Evolutionary conservation across 345 rosid genomes (phyloP).

Genomic region (Populus davidiana): DNA sequence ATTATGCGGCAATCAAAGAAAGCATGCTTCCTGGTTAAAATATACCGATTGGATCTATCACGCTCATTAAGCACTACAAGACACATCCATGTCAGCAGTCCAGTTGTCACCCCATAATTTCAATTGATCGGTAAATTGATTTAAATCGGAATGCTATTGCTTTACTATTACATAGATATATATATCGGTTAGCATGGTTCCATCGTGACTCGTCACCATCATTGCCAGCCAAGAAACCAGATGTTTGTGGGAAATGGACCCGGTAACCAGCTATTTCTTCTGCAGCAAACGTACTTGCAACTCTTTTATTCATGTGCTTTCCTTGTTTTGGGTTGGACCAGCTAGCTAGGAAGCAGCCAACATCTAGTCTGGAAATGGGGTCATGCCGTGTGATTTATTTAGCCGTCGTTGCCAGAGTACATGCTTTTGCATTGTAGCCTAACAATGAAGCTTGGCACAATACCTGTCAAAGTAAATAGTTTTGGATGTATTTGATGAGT

Average conservation of each 20-base stretch:
- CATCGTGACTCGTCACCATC: background rate
- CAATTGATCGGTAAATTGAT: no score
- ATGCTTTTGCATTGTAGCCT: constrained; percentile 6
- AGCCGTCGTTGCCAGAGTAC: constrained; percentile 20
- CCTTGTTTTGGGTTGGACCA: constrained; percentile 16
- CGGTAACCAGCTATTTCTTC: constrained; percentile 16
- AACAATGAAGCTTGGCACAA: background rate
- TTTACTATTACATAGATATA: no score
- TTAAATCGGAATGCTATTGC: no score
- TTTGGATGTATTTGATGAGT: constrained; percentile 9
- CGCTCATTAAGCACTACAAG: no score
- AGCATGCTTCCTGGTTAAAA: no score
- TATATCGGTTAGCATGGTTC: no score
- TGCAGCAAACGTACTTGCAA: background rate
- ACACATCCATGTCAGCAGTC: no score
- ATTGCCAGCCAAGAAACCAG: background rate
- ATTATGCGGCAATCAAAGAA: no score
- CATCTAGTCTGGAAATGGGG: constrained; percentile 18
- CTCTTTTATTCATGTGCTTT: constrained; percentile 1
- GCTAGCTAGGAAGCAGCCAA: constrained; percentile 7
- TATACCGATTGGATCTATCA: no score
- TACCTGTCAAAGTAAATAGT: background rate
- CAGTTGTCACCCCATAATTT: no score
- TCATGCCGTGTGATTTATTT: constrained; percentile 3
- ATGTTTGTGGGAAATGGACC: constrained; percentile 16